Evolutionary conservation across 345 rosid genomes (phyloP), one percentile per base, ranked within the genome.

Genomic region (Nasturtium officinale): DNA sequence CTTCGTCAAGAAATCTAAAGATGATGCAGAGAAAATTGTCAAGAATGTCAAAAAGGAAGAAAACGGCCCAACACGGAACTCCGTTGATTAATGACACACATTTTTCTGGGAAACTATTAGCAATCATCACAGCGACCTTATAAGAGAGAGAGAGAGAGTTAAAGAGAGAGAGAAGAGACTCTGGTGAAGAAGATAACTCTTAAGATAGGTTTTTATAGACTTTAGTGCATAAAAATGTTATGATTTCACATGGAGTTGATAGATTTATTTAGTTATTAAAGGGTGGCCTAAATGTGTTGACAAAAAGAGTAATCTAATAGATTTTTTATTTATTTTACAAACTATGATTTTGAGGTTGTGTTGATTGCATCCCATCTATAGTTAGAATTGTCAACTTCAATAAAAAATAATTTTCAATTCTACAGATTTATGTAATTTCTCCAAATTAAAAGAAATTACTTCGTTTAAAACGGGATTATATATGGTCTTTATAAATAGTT

Each of bases 1-100:
- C 45, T 63, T 77, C 64, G 64, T 91, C 97, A 25, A 91, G 81
- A 20, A 58, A 75, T 61, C 84, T 77, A 72, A 57, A 89, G 2
- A 78, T 26, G 5, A 82, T 8, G 77, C 95, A 87, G 26, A 85
- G 76, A 55, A 86, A 10, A 10, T 76, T 15, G 30, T 91, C 95
- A 25, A 91, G 80, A 15, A 85, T 67, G 67, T 89, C 97, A 0
- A 86, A 76, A 77, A 80, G 76, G 29, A 87, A 76, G 77, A 91
- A 89, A 55, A 87, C 80, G 2, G 70, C 33, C 74, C 37, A 60
- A 65, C 73, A 79, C 12, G 82, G 61, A 17, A 61, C 73, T 40
- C 51, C 33, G 18, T 79, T 73, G 77, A 88, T 47, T 33, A 21
- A 35, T 35, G 59, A 18, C 2, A 65, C 54, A 77, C 83, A 86